phyloP scores from a whole-genome alignment of 306 rosid genomes.

The Echinosophora koreensis region DNA sequence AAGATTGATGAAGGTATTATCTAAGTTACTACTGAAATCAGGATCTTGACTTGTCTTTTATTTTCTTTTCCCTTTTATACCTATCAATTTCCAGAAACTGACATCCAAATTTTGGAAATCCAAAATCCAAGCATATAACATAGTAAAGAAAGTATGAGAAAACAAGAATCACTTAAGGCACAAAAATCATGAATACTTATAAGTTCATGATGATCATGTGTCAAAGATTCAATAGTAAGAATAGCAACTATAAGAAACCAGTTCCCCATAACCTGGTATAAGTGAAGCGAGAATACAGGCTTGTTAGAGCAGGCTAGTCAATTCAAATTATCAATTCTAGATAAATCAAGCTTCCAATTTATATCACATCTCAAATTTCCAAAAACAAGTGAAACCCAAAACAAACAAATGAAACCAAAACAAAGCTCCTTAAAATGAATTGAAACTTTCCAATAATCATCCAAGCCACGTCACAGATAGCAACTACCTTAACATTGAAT shows the following conservation, averaged over 20 bases:
- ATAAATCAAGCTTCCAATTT: background rate
- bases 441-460: background rate
- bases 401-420: background rate
- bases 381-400: background rate
- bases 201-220: background rate
- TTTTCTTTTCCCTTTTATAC: background rate
- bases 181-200: background rate
- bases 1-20: constrained; percentile 2
- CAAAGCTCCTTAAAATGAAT: background rate
- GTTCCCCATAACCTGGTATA: constrained; percentile 5
- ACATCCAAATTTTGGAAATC: background rate
- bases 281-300: background rate
- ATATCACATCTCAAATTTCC: constrained; percentile 5
- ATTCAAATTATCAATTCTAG: background rate
- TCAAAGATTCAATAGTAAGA: background rate
- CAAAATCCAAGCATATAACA: background rate
- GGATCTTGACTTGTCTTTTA: background rate
- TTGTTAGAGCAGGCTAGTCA: background rate
- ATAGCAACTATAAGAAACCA: background rate
- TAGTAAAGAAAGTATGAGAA: background rate
- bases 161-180: background rate
- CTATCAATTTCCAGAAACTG: background rate
- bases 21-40: background rate
- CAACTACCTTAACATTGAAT: background rate
- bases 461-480: background rate